Evolutionary conservation across 2,329 filamentous ascomycete species (phyloP).

Genomic region (Pseudonectria buxi): DNA sequence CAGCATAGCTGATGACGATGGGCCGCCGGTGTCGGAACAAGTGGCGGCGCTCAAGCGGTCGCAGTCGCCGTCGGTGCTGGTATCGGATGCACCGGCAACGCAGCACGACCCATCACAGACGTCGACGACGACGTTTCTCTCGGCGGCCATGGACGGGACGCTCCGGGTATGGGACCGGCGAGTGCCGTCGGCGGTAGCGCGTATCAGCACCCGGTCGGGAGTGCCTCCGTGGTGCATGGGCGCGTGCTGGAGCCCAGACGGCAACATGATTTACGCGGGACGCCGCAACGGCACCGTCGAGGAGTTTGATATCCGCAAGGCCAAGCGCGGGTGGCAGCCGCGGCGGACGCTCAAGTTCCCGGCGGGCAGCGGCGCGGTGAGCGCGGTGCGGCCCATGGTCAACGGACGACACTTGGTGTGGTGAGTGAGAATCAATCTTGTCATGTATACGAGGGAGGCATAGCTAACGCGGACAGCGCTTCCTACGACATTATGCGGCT

Average conservation of each 20-base stretch:
- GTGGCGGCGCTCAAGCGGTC: conserved; percentile 12
- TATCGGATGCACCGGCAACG: conserved; percentile 30
- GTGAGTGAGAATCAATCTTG: conserved; percentile 22
- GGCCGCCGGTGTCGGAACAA: conserved; percentile 2
- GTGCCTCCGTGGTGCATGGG: conserved; percentile 97
- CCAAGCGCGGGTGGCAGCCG: conserved; percentile 58
- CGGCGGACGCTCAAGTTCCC: conserved; percentile 82
- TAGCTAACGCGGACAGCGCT: conserved; percentile 49
- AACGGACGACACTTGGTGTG: conserved; percentile 91
- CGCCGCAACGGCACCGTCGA: conserved; percentile 89
- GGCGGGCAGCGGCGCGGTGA: conserved; percentile 81
- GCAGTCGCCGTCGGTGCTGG: conserved; percentile 18
- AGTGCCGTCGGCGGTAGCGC: conserved; percentile 67
- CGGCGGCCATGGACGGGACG: conserved; percentile 79
- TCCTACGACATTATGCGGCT: conserved; percentile 89
- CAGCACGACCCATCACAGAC: conserved; percentile 50
- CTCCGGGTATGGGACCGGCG: conserved; percentile 92
- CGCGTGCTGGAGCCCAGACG: conserved; percentile 91
- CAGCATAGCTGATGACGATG: conserved; percentile 1
- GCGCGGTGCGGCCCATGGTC: conserved; percentile 80
- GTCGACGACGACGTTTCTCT: conserved; percentile 76
- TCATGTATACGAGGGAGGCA: background rate
- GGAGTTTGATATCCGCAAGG: conserved; percentile 83
- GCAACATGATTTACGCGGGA: conserved; percentile 91
- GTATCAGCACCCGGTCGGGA: conserved; percentile 64